Percentiles rank a stretch among this genome's conserved stretches.
Conservation (phyloP, 176 grass and related monocot species). For the Thalia dealbata region DNA sequence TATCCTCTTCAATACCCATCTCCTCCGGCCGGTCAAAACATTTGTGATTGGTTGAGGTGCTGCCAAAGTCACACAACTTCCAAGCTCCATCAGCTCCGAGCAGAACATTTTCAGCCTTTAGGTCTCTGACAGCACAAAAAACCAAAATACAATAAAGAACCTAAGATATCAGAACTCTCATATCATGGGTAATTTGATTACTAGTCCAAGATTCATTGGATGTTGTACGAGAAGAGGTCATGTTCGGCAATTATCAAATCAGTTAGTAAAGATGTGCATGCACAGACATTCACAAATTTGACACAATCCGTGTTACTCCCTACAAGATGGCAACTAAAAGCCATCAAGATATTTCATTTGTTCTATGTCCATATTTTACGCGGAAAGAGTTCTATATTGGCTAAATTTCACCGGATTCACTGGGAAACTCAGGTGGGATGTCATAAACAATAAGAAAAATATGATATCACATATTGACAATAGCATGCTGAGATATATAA, state of each 20-base stretch:
- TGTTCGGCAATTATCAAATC: not conserved
- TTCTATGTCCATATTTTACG: not conserved
- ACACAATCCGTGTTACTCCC: not conserved
- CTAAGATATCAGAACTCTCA: not conserved
- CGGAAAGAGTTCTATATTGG: not conserved
- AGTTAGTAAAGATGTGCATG: not conserved
- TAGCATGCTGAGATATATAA: not conserved
- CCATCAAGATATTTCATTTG: not conserved
- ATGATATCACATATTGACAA: not conserved
- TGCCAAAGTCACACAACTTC: constrained; percentile 88
- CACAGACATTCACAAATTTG: not conserved
- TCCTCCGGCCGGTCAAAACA: constrained; percentile 71
- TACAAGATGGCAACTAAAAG: not conserved
- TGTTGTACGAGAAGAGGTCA: not conserved
- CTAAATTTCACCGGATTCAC: not conserved
- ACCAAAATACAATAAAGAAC: not conserved
- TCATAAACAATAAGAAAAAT: not conserved
- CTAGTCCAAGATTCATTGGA: no score
- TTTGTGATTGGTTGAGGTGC: constrained; percentile 80
- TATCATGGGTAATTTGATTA: not conserved
- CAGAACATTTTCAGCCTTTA: constrained; percentile 90
- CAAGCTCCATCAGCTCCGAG: constrained; percentile 77
- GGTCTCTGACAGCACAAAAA: constrained; percentile 38
- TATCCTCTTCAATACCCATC: constrained; percentile 85
- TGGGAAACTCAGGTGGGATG: not conserved